Conservation (phyloP, 495 filamentous ascomycete species). For the Cudoniella acicularis region DNA sequence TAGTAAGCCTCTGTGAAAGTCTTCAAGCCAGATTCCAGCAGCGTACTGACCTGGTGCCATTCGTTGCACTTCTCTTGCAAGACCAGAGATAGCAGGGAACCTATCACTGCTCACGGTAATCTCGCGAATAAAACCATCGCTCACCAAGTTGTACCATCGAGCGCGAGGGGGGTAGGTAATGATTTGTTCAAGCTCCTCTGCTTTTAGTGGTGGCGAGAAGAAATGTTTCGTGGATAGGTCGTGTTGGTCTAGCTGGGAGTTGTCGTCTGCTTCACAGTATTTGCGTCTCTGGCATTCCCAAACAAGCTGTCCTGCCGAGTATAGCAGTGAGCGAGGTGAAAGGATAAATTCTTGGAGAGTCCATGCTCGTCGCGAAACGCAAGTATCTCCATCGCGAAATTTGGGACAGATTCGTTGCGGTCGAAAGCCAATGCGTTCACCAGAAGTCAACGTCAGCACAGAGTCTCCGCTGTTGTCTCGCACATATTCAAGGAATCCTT, state of each 20-base stretch:
- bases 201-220: not conserved
- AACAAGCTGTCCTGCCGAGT: not conserved
- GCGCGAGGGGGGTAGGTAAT: too few species aligned
- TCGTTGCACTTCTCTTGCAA: not conserved
- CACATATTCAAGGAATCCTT: not conserved
- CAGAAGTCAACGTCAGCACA: not conserved
- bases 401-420: not conserved
- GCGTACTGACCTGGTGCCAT: not conserved
- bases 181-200: not conserved
- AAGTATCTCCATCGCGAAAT: not conserved
- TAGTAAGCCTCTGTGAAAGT: not conserved
- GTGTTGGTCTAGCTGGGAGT: too few species aligned
- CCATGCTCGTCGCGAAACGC: not conserved
- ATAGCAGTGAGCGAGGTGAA: not conserved
- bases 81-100: not conserved
- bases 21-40: not conserved
- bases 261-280: too few species aligned
- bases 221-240: not conserved
- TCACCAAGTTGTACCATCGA: not conserved
- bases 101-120: not conserved
- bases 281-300: not conserved
- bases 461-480: not conserved
- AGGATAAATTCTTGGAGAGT: not conserved
- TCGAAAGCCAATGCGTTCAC: not conserved
- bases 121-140: not conserved